These are phyloP conservation scores for Parathielavia appendiculata DNA, from an alignment of 495 filamentous ascomycete species.

Conservation along the genomic window DNA sequence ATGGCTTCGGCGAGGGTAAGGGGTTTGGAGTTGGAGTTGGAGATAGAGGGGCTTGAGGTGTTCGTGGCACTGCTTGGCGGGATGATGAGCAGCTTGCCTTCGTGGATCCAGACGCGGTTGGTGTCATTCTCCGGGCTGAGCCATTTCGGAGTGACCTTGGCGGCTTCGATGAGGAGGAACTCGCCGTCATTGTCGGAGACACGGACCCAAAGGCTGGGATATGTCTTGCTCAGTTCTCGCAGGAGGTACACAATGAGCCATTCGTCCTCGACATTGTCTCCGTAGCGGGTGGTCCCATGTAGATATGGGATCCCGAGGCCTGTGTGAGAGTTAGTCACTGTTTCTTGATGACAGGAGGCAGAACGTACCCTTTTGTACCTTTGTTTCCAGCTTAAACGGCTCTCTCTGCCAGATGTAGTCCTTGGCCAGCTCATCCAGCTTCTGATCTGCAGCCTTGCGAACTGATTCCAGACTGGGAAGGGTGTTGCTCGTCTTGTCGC, in stretches of 20 bases:
- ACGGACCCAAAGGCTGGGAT: conserved; percentile 72
- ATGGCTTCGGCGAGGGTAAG: conserved; percentile 58
- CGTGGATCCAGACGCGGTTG: conserved; percentile 79
- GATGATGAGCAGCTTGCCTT: conserved; percentile 68
- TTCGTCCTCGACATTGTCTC: conserved; percentile 93
- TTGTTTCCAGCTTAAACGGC: conserved; percentile 54
- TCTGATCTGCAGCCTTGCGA: conserved; percentile 57
- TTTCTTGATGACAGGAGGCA: neutral
- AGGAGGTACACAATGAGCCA: conserved; percentile 93
- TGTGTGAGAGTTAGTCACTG: conserved; percentile 9
- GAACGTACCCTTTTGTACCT: conserved; percentile 54
- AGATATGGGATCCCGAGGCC: conserved; percentile 47
- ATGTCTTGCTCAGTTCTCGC: conserved; percentile 69
- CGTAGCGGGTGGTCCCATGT: conserved; percentile 72
- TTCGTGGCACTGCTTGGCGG: conserved; percentile 38
- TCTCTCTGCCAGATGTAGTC: conserved; percentile 97
- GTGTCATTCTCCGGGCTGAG: conserved; percentile 85
- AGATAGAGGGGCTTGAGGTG: neutral
- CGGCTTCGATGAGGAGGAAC: conserved; percentile 91
- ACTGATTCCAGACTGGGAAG: conserved; percentile 60
- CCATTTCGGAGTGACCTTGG: conserved; percentile 82
- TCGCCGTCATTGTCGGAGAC: conserved; percentile 87
- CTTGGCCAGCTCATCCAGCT: conserved; percentile 59
- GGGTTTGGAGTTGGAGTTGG: conserved; percentile 32
- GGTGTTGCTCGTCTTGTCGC: conserved; percentile 45